Percentiles rank a stretch among this genome's conserved stretches.
These are phyloP conservation scores for Amylocarpus encephaloides DNA, from an alignment of 2,329 filamentous ascomycete genomes.

Conservation along the genomic window DNA sequence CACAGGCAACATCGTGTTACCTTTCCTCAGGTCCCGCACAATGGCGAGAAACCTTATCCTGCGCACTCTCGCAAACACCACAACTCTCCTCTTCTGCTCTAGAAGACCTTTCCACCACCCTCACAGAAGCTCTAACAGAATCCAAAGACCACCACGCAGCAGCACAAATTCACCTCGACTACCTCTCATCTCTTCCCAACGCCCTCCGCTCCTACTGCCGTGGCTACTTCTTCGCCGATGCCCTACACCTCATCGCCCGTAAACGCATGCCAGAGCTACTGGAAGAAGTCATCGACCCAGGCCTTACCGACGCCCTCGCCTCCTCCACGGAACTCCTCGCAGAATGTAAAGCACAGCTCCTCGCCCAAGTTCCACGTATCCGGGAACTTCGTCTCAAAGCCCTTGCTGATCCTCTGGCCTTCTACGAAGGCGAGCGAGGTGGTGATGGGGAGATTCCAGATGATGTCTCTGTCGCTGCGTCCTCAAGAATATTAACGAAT, in stretches of 20 bases:
- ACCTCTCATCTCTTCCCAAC: conserved; percentile 64
- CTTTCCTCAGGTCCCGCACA: conserved; percentile 66
- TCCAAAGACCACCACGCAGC: conserved; percentile 77
- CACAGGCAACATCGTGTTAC: conserved; percentile 74
- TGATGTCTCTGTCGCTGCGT: conserved; percentile 82
- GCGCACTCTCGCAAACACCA: conserved; percentile 60
- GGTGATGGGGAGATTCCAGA: conserved; percentile 71
- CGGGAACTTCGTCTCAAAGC: conserved; percentile 76
- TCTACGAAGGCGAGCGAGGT: conserved; percentile 72
- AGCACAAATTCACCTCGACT: conserved; percentile 73
- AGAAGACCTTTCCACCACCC: conserved; percentile 58
- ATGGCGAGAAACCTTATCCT: conserved; percentile 87
- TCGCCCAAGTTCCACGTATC: conserved; percentile 79
- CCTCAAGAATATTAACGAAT: conserved; percentile 71
- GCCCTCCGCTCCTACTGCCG: conserved; percentile 78
- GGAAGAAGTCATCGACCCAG: conserved; percentile 61
- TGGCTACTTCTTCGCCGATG: conserved; percentile 80
- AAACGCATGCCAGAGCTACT: conserved; percentile 58
- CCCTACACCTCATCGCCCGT: conserved; percentile 66
- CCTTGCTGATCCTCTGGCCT: conserved; percentile 75
- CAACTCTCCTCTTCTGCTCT: conserved; percentile 56
- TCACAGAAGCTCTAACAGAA: conserved; percentile 76
- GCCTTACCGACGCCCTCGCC: conserved; percentile 73
- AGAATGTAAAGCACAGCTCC: conserved; percentile 82
- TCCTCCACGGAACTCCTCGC: conserved; percentile 85